These are phyloP conservation scores for Phytophthora sp. DNA, from an alignment of 352 stramenopile genomes.

Conservation along the genomic window DNA sequence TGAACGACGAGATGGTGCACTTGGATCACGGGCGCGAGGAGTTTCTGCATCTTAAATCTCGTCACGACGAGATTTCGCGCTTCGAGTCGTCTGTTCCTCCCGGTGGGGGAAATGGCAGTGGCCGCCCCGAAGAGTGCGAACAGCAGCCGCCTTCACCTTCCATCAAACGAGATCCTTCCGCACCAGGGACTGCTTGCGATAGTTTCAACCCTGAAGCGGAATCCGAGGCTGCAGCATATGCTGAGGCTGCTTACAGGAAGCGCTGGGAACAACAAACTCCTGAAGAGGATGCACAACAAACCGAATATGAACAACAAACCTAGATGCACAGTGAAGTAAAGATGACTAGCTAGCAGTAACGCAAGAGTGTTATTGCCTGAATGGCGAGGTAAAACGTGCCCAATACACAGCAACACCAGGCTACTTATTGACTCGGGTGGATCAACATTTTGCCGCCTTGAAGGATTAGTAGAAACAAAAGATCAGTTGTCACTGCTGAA, in stretches of 20 bases:
- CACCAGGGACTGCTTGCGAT: slow-evolving; percentile 4
- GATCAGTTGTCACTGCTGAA: slow-evolving; percentile 41
- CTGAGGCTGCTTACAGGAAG: slow-evolving; percentile 8
- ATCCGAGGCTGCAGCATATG: background rate
- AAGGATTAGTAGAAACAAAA: background rate
- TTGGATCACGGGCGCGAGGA: slow-evolving; percentile 80
- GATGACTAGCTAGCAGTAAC: slow-evolving; percentile 2
- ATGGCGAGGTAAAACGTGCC: background rate
- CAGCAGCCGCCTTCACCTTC: slow-evolving; percentile 74
- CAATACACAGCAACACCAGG: slow-evolving; percentile 12
- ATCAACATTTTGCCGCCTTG: background rate
- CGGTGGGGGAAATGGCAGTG: slow-evolving; percentile 7
- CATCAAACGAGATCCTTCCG: slow-evolving; percentile 79
- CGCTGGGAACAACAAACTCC: slow-evolving; percentile 17
- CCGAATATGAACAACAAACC: too few relatives aligned
- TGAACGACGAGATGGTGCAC: slow-evolving; percentile 86
- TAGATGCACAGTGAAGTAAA: background rate
- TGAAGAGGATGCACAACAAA: slow-evolving; percentile 7
- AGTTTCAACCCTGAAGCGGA: background rate
- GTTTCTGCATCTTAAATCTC: slow-evolving; percentile 85
- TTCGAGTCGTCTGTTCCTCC: slow-evolving; percentile 78
- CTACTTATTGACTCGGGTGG: slow-evolving; percentile 18
- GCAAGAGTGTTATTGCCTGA: slow-evolving; percentile 15
- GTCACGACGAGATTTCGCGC: slow-evolving; percentile 83
- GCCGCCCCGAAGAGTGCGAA: slow-evolving; percentile 70